phyloP scores from a whole-genome alignment of 2,329 filamentous ascomycete species.

The Alternaria metachromatica region DNA sequence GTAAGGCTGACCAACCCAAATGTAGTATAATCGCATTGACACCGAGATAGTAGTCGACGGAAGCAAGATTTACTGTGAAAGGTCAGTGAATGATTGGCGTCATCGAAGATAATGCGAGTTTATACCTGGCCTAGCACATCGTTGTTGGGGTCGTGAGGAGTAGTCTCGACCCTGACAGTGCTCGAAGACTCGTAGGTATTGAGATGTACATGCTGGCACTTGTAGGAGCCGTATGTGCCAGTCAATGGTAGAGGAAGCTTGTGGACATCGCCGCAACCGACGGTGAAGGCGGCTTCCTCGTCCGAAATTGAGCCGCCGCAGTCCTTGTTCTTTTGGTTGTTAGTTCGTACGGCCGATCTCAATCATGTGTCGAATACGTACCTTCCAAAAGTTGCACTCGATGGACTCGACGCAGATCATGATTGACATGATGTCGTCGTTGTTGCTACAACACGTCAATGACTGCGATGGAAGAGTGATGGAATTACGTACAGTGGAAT shows the following conservation, averaged over 20 bases:
- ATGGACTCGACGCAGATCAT: slow-evolving; percentile 15
- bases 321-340: background rate
- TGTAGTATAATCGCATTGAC: background rate
- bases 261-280: slow-evolving; percentile 3
- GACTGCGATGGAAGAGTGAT: background rate
- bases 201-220: background rate
- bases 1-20: background rate
- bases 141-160: background rate
- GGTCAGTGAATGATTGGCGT: background rate
- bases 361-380: background rate
- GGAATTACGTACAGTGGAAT: slow-evolving; percentile 7
- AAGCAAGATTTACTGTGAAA: background rate
- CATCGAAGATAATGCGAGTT: background rate
- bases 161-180: background rate
- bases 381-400: slow-evolving; percentile 19
- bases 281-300: background rate
- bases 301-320: background rate
- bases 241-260: background rate
- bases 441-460: slow-evolving; percentile 1
- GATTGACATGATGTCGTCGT: slow-evolving; percentile 5
- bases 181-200: background rate
- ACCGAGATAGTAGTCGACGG: background rate
- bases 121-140: background rate
- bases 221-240: background rate
- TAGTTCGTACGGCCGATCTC: too few relatives aligned